phyloP scores from a whole-genome alignment of 2,329 filamentous ascomycete genomes.

The Thermomyces lanuginosus region DNA sequence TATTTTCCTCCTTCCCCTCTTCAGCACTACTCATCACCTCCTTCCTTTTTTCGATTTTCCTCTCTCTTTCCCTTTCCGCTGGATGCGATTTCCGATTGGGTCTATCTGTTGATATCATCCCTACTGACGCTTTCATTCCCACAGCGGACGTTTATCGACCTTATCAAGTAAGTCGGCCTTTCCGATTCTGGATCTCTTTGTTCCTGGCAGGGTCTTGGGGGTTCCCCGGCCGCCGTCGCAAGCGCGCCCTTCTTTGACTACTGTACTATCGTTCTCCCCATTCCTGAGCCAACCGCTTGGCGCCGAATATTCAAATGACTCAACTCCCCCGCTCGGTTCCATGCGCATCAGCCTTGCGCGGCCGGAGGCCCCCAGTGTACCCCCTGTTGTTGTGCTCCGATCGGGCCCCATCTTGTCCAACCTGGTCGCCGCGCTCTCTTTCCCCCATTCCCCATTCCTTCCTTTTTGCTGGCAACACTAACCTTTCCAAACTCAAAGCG shows the following conservation, averaged over 20 bases:
- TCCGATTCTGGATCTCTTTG: conserved; percentile 6
- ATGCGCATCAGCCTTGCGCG: too few species aligned
- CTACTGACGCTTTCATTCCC: conserved; percentile 10
- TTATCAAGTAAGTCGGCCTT: conserved; percentile 32
- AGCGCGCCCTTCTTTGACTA: too few species aligned
- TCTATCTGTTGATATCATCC: conserved; percentile 2
- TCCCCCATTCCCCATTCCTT: conserved; percentile 6
- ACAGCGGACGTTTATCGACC: conserved; percentile 33
- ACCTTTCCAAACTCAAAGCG: too few species aligned
- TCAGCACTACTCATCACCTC: neutral
- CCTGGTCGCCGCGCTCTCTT: too few species aligned
- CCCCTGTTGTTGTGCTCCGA: too few species aligned
- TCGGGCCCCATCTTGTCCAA: too few species aligned
- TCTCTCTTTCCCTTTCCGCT: neutral
- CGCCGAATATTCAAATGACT: too few species aligned
- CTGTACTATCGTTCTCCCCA: too few species aligned
- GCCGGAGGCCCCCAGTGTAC: too few species aligned
- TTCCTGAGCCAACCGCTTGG: too few species aligned
- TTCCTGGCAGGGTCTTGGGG: conserved; percentile 1
- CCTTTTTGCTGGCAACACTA: conserved; percentile 20
- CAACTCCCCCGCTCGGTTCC: too few species aligned
- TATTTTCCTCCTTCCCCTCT: conserved; percentile 6
- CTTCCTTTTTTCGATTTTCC: neutral
- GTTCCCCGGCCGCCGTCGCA: too few species aligned
- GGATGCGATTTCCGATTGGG: conserved; percentile 1